Base-by-base conservation (phyloP, 441 rosid genomes). In the Aquilaria agallochum region DNA sequence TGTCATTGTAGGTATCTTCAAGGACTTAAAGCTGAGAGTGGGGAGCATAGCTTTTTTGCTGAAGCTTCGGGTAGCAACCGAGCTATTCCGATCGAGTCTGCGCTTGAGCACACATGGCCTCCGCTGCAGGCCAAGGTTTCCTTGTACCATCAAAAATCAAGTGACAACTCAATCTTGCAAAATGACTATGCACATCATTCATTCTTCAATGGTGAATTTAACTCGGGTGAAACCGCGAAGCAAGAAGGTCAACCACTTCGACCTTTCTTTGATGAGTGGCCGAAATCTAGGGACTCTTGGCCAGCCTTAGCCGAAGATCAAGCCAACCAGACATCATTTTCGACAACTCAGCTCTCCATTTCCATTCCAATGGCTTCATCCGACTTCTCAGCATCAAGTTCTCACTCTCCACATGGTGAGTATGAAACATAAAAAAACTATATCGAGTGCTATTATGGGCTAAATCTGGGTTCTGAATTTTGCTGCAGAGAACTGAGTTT, bases 231-330 rank as follows among this genome's bases (percentile, higher is more conserved):
- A 57, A 40, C 45, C 5, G 51, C 80, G 20, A 67, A 76, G 60
- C 81, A 63, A 45, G 80, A 77, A 46, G 76, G 80, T 60, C 83
- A 78, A 63, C 69, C 87, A 46, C 87, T 84, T 59, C 80, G 85
- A 20, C 82, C 85, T 48, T 84, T 84, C 79, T 73, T 82, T 9
- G 85, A 84, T 0, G 87, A 84, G 73, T 79, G 85, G 87, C 87
- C 90, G 46, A 76, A 74, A 56, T 56, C 75, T 44, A 71, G 79
- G 20, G 82, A 73, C 14, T 55, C 87, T 0, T 79, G 87, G 85
- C 68, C 80, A 30, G 69, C 72, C 64, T 78, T 84, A 10, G 83
- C 79, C 58, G 83, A 79, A 0, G 82, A 84, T 14, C 72, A 77
- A 63, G 74, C 83, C 36, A 77, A 72, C 70, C 84, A 74, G 58